A percentile compares a stretch with the other conserved stretches of the same genome.
These are phyloP conservation scores for Kwoniella mangroviensis DNA, from an alignment of 768 basidiomycete species.

Conservation along the genomic window DNA sequence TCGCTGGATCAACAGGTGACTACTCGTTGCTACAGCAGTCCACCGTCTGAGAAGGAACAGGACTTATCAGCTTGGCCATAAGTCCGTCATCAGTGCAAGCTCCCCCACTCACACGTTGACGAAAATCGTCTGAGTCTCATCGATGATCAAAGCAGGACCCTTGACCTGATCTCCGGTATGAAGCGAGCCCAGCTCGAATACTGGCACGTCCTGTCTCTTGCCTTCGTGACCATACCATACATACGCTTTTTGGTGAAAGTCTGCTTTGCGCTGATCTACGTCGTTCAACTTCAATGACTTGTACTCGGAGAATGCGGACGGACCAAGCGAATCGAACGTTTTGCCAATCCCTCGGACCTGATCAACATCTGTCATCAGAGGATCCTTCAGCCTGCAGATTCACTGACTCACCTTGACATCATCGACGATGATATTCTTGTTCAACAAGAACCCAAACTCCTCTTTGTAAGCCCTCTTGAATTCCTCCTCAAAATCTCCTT, in stretches of 20 bases:
- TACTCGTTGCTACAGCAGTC: constrained; percentile 21
- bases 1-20: constrained; percentile 20
- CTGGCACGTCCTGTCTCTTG: constrained; percentile 76
- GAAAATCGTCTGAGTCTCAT: constrained; percentile 93
- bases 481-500: constrained; percentile 68
- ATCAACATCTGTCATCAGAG: not conserved
- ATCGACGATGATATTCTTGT: constrained; percentile 58
- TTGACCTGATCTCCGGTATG: constrained; percentile 66
- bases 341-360: constrained; percentile 29
- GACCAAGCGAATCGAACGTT: constrained; percentile 64
- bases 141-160: constrained; percentile 93
- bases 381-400: not conserved
- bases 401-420: constrained; percentile 38
- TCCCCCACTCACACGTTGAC: constrained; percentile 61
- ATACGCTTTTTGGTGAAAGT: constrained; percentile 40
- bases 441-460: constrained; percentile 58
- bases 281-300: constrained; percentile 62
- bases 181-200: constrained; percentile 68
- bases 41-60: not conserved
- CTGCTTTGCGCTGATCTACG: constrained; percentile 53
- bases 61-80: not conserved
- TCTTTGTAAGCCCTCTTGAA: constrained; percentile 49
- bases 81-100: not conserved
- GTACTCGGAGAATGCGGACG: constrained; percentile 78
- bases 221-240: constrained; percentile 45